These are phyloP conservation scores for Triangularia setosa DNA, from an alignment of 2,329 filamentous ascomycete species.

Conservation along the genomic window DNA sequence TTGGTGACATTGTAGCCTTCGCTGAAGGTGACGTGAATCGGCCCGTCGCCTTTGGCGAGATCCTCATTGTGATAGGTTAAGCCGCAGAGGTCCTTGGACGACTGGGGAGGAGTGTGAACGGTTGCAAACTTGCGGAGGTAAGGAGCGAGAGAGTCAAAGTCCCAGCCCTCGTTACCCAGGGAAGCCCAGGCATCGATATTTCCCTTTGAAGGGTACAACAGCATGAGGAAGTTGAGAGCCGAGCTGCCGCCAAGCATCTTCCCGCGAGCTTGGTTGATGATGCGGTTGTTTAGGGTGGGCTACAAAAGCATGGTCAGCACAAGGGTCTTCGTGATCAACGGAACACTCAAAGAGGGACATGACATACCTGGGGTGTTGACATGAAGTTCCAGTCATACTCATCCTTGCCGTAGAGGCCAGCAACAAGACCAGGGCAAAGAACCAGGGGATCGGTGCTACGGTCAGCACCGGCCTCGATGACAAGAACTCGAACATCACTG, in stretches of 20 bases:
- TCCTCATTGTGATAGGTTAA: constrained; percentile 33
- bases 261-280: constrained; percentile 32
- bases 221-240: constrained; percentile 29
- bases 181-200: constrained; percentile 30
- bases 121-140: constrained; percentile 36
- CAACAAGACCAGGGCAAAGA: constrained; percentile 35
- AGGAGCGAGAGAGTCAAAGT: constrained; percentile 27
- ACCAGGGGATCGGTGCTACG: constrained; percentile 34
- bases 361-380: constrained; percentile 33
- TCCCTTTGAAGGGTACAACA: constrained; percentile 27
- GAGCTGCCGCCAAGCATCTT: constrained; percentile 33
- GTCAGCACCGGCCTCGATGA: constrained; percentile 39
- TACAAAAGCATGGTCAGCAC: not conserved
- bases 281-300: constrained; percentile 27
- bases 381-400: constrained; percentile 40
- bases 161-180: constrained; percentile 29
- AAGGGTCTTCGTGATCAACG: not conserved
- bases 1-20: constrained; percentile 33
- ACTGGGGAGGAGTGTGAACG: constrained; percentile 28
- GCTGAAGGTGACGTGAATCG: constrained; percentile 36
- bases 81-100: constrained; percentile 28
- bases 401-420: constrained; percentile 32
- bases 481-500: constrained; percentile 33
- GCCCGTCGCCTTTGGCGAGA: constrained; percentile 31
- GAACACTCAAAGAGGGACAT: not conserved